Evolutionary conservation across 2,329 filamentous ascomycete species (phyloP), one percentile per base, ranked within the genome.

Genomic region (Beauveria varroae): DNA sequence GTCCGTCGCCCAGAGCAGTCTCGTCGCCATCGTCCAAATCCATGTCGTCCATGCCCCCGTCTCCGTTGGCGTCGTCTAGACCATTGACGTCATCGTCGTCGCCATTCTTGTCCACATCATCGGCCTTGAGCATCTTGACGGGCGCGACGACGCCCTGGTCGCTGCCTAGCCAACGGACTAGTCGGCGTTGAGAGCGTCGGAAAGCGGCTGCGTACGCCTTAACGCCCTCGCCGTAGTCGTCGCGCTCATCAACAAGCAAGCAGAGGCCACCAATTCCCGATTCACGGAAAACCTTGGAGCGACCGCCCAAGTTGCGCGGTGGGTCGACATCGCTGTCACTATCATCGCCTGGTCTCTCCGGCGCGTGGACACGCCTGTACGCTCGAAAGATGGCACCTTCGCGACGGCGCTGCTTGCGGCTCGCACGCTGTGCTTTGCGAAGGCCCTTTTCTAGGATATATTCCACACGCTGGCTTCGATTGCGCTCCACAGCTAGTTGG

Each of bases 361-460:
- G 79, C 5, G 78, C 72, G 52, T 84, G 81, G 22, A 89, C 79
- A 24, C 90, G 82, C 61, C 81, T 82, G 73, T 86, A 85, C 1
- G 88, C 84, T 47, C 88, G 81, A 65, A 87, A 78, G 59, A 93
- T 81, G 9, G 84, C 79, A 14, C 89, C 88, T 62, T 91, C 85
- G 59, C 80, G 77, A 22, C 83, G 82, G 5, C 90, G 83, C 20
- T 75, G 69, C 67, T 86, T 86, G 52, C 85, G 84, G 14, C 86
- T 82, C 60, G 78, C 78, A 69, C 86, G 83, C 68, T 92, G 87
- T 57, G 84, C 79, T 65, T 80, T 81, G 54, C 88, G 84, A 40
- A 93, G 77, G 34, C 88, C 87, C n/a, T 87, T 85, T 66, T 91
- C 87, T 18, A 95, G 82, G 57, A 91, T 90, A 68, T 92, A 88